Evolutionary conservation across 176 grass and related monocot genomes (phyloP), one percentile per base, ranked within the genome.

Genomic region (Cocos nucifera): DNA sequence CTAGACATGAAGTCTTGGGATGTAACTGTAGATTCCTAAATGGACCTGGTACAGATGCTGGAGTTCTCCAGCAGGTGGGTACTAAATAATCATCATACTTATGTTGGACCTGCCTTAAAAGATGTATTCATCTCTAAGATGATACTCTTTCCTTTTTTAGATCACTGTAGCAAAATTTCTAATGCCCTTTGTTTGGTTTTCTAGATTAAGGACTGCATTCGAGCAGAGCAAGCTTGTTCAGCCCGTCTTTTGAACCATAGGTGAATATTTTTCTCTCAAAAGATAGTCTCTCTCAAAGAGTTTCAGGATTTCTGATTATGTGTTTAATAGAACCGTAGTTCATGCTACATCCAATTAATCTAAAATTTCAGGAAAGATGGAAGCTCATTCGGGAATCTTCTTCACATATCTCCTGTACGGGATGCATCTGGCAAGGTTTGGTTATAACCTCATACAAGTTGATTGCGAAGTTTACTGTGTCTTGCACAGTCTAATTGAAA

Each of bases 331-430:
- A 44, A 14, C 19, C 83, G 52, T 49, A 19, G 71, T 15, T 64
- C 54, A 15, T 50, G 35, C 4, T 78, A 17, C 56, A 67, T 28
- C 35, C 24, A 22, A 22, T 65, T 69, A 19, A 57, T 15, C 32
- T 67, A 57, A 21, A 58, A 53, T 77, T 69, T 78, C 78, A 98
- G 93, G 84, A 98, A 98, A 79, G 84, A 92, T 73, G 73, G 84
- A 70, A 88, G 84, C 23, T 76, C 73, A 6, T 98, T 92, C 70
- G 64, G 57, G 70, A 84, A 98, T 83, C 67, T 80, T 69, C 63
- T 92, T 61, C 93, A 98, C 57, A 71, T 92, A 61, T 98, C 93
- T 65, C 93, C 93, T 51, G 78, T 98, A 22, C 73, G 93, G 72
- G 80, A 98, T 79, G 76, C 93, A 81, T 76, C 61, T 19, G 93